Conservation (phyloP, 805 yeast genomes). For the Candida saitoana region DNA sequence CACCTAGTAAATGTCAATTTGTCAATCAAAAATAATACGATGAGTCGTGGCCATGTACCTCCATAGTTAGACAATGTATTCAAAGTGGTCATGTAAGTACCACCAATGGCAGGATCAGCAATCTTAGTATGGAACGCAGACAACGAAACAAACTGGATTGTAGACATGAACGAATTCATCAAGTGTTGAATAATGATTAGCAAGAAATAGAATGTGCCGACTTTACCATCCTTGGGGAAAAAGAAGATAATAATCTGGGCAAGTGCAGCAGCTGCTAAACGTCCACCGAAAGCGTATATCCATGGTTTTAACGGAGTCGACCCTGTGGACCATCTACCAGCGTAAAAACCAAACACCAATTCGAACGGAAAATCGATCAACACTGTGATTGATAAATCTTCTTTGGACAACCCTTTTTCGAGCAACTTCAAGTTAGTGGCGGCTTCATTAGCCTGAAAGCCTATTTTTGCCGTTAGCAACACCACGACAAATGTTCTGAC, state of each 20-base stretch:
- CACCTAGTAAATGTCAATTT: conserved; percentile 68
- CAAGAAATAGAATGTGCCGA: conserved; percentile 55
- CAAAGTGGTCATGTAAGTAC: conserved; percentile 95
- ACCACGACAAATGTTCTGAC: conserved; percentile 71
- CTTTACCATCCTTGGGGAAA: conserved; percentile 58
- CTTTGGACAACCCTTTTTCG: conserved; percentile 89
- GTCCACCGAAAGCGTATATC: conserved; percentile 81
- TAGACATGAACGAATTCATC: conserved; percentile 84
- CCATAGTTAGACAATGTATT: conserved; percentile 92
- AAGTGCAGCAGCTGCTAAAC: conserved; percentile 67
- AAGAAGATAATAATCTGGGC: conserved; percentile 69
- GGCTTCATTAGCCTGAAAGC: conserved; percentile 93
- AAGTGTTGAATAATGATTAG: conserved; percentile 78
- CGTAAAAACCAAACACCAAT: conserved; percentile 89
- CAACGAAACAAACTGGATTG: conserved; percentile 91
- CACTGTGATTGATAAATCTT: conserved; percentile 89
- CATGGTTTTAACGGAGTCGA: conserved; percentile 77
- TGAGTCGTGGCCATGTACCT: conserved; percentile 95
- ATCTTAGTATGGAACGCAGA: conserved; percentile 93
- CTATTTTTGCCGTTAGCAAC: conserved; percentile 78
- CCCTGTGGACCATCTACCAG: conserved; percentile 91
- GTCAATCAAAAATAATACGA: conserved; percentile 78
- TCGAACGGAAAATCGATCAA: conserved; percentile 95
- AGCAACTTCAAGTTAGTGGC: conserved; percentile 88
- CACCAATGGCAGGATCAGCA: conserved; percentile 95